phyloP scores from a whole-genome alignment of 1,139 yeast species.

The Hyphopichia pseudoburtonii region DNA sequence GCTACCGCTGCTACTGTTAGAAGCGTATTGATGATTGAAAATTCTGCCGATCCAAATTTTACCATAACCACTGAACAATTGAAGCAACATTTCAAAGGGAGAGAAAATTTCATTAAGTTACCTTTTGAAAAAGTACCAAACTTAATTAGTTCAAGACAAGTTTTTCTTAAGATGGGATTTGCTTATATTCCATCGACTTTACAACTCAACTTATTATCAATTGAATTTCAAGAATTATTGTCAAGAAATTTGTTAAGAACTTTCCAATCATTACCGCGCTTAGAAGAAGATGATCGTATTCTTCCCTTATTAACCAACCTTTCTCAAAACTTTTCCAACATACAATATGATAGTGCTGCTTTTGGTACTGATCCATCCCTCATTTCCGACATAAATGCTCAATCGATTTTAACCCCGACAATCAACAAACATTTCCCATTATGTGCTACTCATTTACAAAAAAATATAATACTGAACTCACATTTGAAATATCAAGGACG shows the following conservation, averaged over 20 bases:
- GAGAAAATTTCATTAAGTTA: constrained; percentile 71
- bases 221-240: constrained; percentile 63
- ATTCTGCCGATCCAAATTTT: constrained; percentile 26
- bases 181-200: constrained; percentile 86
- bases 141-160: constrained; percentile 67
- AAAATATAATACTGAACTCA: constrained; percentile 54
- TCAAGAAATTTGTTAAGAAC: constrained; percentile 59
- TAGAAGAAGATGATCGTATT: constrained; percentile 90
- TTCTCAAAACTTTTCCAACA: constrained; percentile 67
- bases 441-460: constrained; percentile 73
- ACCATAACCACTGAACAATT: constrained; percentile 42
- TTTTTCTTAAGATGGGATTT: constrained; percentile 63
- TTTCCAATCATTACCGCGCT: constrained; percentile 74
- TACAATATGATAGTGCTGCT: constrained; percentile 46
- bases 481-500: constrained; percentile 85
- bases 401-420: constrained; percentile 55
- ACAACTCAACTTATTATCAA: constrained; percentile 66
- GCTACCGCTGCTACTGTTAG: constrained; percentile 45
- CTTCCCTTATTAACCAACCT: constrained; percentile 80
- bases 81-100: constrained; percentile 38
- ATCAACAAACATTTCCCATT: constrained; percentile 73
- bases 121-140: constrained; percentile 86
- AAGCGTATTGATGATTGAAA: constrained; percentile 28
- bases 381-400: constrained; percentile 60
- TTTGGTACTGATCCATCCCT: constrained; percentile 30